These are phyloP conservation scores for Melampsora medusae DNA, from an alignment of 1,284 basidiomycete species.

Conservation along the genomic window DNA sequence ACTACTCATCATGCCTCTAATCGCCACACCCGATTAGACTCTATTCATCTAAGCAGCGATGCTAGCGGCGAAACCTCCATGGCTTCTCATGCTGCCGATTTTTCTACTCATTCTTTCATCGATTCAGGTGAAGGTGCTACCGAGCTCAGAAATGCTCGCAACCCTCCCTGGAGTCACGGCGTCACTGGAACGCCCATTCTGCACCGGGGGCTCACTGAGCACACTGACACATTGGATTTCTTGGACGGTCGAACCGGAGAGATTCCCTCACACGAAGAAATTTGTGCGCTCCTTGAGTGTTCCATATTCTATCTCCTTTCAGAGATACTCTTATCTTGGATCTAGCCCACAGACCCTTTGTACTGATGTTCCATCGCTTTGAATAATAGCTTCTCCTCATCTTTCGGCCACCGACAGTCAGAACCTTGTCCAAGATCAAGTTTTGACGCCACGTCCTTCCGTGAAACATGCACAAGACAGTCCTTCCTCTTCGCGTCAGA, in stretches of 20 bases:
- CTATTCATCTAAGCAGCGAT: conserved; percentile 42
- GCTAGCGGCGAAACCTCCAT: conserved; percentile 39
- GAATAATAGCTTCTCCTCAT: too few relatives aligned
- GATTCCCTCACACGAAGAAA: too few relatives aligned
- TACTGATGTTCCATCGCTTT: too few relatives aligned
- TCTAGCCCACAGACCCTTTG: too few relatives aligned
- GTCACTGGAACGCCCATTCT: conserved; percentile 31
- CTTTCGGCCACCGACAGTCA: too few relatives aligned
- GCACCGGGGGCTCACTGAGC: not conserved
- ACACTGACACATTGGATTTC: not conserved
- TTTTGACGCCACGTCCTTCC: not conserved
- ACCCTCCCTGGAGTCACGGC: conserved; percentile 41
- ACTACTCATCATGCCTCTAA: conserved; percentile 21
- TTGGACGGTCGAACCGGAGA: too few relatives aligned
- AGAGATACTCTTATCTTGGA: too few relatives aligned
- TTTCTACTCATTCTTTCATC: conserved; percentile 36
- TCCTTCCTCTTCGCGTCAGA: not conserved
- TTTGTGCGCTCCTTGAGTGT: too few relatives aligned
- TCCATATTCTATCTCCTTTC: too few relatives aligned
- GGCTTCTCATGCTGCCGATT: conserved; percentile 1
- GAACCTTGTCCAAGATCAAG: not conserved
- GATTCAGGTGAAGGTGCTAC: conserved; percentile 33
- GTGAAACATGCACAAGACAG: not conserved
- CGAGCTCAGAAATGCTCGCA: conserved; percentile 36
- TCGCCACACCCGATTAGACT: conserved; percentile 35